Evolutionary conservation across 306 rosid genomes (phyloP).

Genomic region (Quercus suber): DNA sequence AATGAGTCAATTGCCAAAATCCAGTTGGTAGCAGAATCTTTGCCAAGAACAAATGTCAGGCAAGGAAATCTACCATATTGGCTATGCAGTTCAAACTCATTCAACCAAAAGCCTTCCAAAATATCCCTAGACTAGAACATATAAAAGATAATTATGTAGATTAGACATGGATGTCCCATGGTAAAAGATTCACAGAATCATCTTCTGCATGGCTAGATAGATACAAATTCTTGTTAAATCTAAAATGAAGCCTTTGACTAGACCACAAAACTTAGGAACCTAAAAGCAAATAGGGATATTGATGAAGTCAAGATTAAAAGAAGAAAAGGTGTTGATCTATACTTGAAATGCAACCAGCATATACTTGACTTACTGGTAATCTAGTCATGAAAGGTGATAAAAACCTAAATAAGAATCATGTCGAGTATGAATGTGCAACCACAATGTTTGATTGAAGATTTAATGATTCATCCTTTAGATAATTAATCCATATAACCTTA

Average conservation of each 20-base stretch:
- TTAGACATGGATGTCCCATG: background rate
- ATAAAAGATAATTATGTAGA: background rate
- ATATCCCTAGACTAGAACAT: background rate
- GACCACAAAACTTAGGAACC: background rate
- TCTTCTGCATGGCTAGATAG: background rate
- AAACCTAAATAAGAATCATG: background rate
- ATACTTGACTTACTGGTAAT: background rate
- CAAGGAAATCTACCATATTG: background rate
- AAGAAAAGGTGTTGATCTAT: background rate
- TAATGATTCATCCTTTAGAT: background rate
- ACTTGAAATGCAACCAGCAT: background rate
- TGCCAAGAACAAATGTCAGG: background rate
- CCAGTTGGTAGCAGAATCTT: background rate
- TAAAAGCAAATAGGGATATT: background rate
- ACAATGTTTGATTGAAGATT: background rate
- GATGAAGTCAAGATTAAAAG: background rate
- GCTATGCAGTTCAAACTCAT: background rate
- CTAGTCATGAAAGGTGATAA: background rate
- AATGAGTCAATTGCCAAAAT: background rate
- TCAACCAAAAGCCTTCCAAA: background rate
- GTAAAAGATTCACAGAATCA: background rate
- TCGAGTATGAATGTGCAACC: background rate
- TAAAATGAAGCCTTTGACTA: background rate
- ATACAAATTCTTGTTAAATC: background rate
- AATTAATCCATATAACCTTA: background rate